phyloP scores from a whole-genome alignment of 306 rosid species.

The Oxytropis ochrocephala region DNA sequence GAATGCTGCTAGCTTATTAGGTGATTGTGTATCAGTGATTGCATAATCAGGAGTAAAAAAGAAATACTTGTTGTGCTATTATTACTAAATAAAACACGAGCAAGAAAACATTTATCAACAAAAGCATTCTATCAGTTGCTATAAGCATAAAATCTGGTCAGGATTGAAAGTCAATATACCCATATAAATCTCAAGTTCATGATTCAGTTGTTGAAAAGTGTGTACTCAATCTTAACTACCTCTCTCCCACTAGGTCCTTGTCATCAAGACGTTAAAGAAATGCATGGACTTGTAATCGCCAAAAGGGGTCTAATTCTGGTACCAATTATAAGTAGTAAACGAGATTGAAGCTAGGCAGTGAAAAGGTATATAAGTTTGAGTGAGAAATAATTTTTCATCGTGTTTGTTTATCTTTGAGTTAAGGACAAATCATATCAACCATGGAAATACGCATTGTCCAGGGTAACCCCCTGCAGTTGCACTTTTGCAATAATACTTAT shows the following conservation, averaged over 20 bases:
- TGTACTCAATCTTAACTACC: background rate
- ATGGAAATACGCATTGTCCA: background rate
- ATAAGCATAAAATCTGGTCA: background rate
- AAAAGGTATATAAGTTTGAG: background rate
- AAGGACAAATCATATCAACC: background rate
- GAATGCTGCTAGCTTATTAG: background rate
- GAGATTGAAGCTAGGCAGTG: background rate
- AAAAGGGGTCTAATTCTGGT: background rate
- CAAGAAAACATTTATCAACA: background rate
- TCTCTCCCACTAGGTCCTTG: background rate
- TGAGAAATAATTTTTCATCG: background rate
- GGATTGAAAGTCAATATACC: background rate
- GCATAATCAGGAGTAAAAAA: conserved; percentile 9
- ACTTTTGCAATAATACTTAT: background rate
- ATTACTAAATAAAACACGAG: conserved; percentile 6
- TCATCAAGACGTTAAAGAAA: background rate
- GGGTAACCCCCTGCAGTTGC: background rate
- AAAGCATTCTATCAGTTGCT: background rate
- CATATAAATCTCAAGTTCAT: background rate
- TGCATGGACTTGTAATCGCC: background rate
- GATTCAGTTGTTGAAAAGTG: background rate
- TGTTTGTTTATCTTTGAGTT: background rate
- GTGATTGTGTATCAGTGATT: conserved; percentile 6
- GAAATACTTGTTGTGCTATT: background rate
- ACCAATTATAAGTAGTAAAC: background rate